Percentiles rank a stretch among this genome's conserved stretches.
Conservation (phyloP, 805 yeast species). For the Candida adriatica region DNA sequence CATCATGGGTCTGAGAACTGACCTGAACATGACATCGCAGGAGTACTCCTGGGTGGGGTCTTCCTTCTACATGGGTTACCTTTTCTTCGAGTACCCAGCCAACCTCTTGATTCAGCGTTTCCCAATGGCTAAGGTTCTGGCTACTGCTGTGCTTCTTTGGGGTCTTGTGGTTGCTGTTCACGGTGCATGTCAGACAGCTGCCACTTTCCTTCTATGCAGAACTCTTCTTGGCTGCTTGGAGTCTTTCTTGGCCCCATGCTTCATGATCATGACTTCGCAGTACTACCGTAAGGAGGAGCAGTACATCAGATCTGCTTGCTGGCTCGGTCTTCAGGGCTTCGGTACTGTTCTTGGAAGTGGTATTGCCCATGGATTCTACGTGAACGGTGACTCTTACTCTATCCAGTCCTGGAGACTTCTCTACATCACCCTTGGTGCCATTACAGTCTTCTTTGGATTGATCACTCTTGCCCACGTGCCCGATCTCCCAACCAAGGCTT, state of each 20-base stretch:
- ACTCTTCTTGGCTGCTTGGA: slow-evolving; percentile 45
- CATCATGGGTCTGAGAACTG: slow-evolving; percentile 42
- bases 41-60: slow-evolving; percentile 50
- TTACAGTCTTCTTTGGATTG: slow-evolving; percentile 49
- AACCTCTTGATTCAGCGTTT: slow-evolving; percentile 42
- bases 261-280: slow-evolving; percentile 46
- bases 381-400: slow-evolving; percentile 29
- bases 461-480: slow-evolving; percentile 44
- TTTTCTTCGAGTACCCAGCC: slow-evolving; percentile 47
- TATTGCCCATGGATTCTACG: slow-evolving; percentile 47
- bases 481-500: slow-evolving; percentile 44
- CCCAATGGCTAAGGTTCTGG: slow-evolving; percentile 46
- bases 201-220: slow-evolving; percentile 38
- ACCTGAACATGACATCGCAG: slow-evolving; percentile 36
- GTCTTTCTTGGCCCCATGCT: slow-evolving; percentile 47
- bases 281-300: slow-evolving; percentile 47
- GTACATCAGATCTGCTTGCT: slow-evolving; percentile 33
- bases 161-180: slow-evolving; percentile 47
- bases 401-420: slow-evolving; percentile 53
- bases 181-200: slow-evolving; percentile 29
- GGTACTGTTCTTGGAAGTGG: slow-evolving; percentile 42
- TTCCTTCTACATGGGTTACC: slow-evolving; percentile 56
- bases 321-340: slow-evolving; percentile 39
- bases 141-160: slow-evolving; percentile 47
- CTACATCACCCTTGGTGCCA: slow-evolving; percentile 51